Conservation (phyloP, 108 stramenopile genomes). For the Discostella pseudostelligera region DNA sequence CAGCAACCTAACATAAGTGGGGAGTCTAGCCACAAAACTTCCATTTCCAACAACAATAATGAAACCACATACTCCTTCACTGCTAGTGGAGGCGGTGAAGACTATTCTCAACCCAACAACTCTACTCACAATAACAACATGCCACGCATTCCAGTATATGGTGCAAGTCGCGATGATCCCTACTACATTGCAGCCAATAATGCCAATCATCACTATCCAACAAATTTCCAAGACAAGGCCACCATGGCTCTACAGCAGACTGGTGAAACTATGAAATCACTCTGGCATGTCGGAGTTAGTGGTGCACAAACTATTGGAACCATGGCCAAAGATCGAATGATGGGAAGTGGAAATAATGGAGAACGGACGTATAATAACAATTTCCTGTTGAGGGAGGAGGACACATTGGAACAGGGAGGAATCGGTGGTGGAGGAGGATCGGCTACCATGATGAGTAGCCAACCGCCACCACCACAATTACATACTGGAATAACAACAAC, state of each 20-base stretch:
- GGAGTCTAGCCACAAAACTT: not conserved
- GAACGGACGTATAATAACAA: conserved; percentile 27
- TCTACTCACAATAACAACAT: not conserved
- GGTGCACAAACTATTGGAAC: conserved; percentile 18
- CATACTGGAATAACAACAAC: not conserved
- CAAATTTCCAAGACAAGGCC: conserved; percentile 16
- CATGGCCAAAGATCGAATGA: conserved; percentile 21
- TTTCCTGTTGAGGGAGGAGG: conserved; percentile 34
- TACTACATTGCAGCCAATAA: not conserved
- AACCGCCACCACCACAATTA: not conserved
- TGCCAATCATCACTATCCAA: conserved; percentile 3
- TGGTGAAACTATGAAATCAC: conserved; percentile 3
- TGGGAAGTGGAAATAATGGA: not conserved
- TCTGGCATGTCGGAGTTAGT: conserved; percentile 1
- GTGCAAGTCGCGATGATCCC: conserved; percentile 18
- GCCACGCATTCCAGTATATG: conserved; percentile 22
- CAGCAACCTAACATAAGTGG: not conserved
- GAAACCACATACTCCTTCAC: conserved; percentile 39
- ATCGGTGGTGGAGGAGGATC: conserved; percentile 8
- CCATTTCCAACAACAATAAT: not conserved
- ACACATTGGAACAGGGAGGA: not conserved
- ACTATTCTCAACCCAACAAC: conserved; percentile 12
- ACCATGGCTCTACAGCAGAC: conserved; percentile 9
- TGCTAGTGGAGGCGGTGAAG: conserved; percentile 9
- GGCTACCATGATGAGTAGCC: not conserved